Conservation (phyloP, 1,139 yeast genomes). For the Petasospora rhodanensis region DNA sequence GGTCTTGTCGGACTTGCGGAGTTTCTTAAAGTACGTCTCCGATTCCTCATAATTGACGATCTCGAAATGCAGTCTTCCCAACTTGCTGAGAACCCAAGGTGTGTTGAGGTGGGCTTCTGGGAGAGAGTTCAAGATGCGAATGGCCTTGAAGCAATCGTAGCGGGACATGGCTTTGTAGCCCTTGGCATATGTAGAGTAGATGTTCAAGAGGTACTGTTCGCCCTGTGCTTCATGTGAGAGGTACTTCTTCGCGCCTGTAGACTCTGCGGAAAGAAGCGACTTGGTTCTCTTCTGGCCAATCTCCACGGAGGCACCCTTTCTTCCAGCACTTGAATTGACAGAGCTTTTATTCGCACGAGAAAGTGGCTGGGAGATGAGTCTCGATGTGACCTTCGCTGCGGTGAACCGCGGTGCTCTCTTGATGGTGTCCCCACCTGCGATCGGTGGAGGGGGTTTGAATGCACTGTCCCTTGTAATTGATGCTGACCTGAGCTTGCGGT, state of each 20-base stretch:
- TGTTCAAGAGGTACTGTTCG: constrained; percentile 41
- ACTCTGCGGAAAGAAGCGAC: constrained; percentile 9
- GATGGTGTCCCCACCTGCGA: constrained; percentile 14
- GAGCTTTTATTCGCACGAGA: constrained; percentile 16
- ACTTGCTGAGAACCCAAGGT: constrained; percentile 80
- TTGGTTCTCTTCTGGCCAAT: constrained; percentile 19
- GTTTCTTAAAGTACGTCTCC: constrained; percentile 53
- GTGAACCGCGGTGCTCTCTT: constrained; percentile 26
- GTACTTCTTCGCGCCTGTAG: constrained; percentile 20
- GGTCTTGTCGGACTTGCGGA: constrained; percentile 72
- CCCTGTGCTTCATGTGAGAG: constrained; percentile 34
- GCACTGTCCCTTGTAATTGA: constrained; percentile 13
- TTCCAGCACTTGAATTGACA: constrained; percentile 7
- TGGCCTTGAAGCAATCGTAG: constrained; percentile 79
- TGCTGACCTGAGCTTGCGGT: constrained; percentile 38
- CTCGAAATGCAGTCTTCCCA: constrained; percentile 83
- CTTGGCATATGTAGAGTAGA: constrained; percentile 60
- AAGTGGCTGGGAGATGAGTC: constrained; percentile 48
- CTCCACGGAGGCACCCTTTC: constrained; percentile 9
- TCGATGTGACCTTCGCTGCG: constrained; percentile 46
- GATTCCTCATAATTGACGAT: constrained; percentile 81
- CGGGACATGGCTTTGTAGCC: constrained; percentile 60
- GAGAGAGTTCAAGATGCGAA: constrained; percentile 58
- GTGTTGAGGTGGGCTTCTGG: constrained; percentile 64
- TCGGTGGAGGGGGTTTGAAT: constrained; percentile 32